These are phyloP conservation scores for Yarrowia yakushimensis DNA, from an alignment of 805 yeast species.

Conservation along the genomic window DNA sequence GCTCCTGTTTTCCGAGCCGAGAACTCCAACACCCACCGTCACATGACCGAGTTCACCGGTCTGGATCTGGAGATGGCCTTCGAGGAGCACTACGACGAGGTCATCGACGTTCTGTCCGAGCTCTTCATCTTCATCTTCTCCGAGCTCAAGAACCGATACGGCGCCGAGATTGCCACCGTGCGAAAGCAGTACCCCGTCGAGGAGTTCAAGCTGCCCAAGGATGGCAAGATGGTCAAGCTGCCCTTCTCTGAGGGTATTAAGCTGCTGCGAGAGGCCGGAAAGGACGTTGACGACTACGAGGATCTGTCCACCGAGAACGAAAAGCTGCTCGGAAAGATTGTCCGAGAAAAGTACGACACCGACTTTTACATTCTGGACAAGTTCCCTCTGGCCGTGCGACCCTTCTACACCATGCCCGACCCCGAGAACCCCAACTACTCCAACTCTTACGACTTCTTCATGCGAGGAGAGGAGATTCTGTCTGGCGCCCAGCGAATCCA, in stretches of 20 bases:
- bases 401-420: conserved; percentile 99
- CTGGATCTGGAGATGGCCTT: conserved; percentile 97
- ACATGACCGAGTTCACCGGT: conserved; percentile 97
- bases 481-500: conserved; percentile 99
- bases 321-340: conserved; percentile 84
- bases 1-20: conserved; percentile 99
- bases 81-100: conserved; percentile 98
- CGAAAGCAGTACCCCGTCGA: conserved; percentile 96
- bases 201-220: conserved; percentile 90
- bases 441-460: conserved; percentile 97
- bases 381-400: conserved; percentile 95
- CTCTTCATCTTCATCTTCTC: conserved; percentile 85
- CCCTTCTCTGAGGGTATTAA: conserved; percentile 88
- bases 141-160: conserved; percentile 74
- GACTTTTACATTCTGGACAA: conserved; percentile 98
- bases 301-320: conserved; percentile 94
- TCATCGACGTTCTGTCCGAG: conserved; percentile 56
- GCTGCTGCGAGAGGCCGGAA: conserved; percentile 79
- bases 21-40: conserved; percentile 98
- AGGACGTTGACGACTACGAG: conserved; percentile 72
- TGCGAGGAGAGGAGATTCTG: conserved; percentile 99
- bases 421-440: conserved; percentile 88
- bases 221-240: conserved; percentile 88
- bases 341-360: conserved; percentile 91
- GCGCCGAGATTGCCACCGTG: conserved; percentile 80